Percentiles rank a stretch among this genome's conserved stretches.
Evolutionary conservation across 2,329 filamentous ascomycete genomes (phyloP).

Genomic region (Trichoderma gracile): DNA sequence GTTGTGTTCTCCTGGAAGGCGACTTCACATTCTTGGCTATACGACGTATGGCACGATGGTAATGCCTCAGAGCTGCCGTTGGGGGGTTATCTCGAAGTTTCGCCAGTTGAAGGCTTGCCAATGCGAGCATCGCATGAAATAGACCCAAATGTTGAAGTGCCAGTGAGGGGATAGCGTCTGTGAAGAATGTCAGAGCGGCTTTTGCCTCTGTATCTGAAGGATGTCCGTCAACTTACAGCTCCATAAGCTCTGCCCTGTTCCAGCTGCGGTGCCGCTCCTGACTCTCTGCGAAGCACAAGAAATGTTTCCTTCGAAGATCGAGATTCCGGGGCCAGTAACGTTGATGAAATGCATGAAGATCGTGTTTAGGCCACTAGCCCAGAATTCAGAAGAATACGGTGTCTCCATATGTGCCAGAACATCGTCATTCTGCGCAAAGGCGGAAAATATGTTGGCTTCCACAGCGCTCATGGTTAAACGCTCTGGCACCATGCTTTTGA

Average conservation of each 20-base stretch:
- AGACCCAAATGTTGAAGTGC: slow-evolving; percentile 83
- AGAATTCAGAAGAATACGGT: slow-evolving; percentile 68
- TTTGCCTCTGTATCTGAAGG: too few species aligned
- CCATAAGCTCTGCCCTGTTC: slow-evolving; percentile 65
- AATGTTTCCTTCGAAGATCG: slow-evolving; percentile 81
- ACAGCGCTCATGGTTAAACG: slow-evolving; percentile 41
- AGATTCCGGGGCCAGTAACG: slow-evolving; percentile 82
- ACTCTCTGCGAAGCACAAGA: slow-evolving; percentile 63
- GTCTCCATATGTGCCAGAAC: slow-evolving; percentile 68
- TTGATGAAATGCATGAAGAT: slow-evolving; percentile 93
- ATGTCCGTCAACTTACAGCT: slow-evolving; percentile 51
- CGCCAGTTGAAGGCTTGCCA: slow-evolving; percentile 85
- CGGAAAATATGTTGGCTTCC: slow-evolving; percentile 51
- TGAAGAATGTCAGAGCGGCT: not conserved
- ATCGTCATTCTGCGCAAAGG: slow-evolving; percentile 50
- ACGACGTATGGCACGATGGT: slow-evolving; percentile 78
- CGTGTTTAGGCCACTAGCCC: slow-evolving; percentile 74
- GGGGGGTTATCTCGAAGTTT: slow-evolving; percentile 72
- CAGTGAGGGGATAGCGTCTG: slow-evolving; percentile 76
- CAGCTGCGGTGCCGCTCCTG: slow-evolving; percentile 62
- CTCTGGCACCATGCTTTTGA: slow-evolving; percentile 42
- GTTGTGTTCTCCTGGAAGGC: slow-evolving; percentile 66
- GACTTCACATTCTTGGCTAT: slow-evolving; percentile 75
- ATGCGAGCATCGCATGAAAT: slow-evolving; percentile 84
- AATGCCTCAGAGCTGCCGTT: slow-evolving; percentile 86